Percentiles rank a stretch among this genome's conserved stretches.
Evolutionary conservation across 768 basidiomycete species (phyloP).

Genomic region (Tubosaeta sp.): DNA sequence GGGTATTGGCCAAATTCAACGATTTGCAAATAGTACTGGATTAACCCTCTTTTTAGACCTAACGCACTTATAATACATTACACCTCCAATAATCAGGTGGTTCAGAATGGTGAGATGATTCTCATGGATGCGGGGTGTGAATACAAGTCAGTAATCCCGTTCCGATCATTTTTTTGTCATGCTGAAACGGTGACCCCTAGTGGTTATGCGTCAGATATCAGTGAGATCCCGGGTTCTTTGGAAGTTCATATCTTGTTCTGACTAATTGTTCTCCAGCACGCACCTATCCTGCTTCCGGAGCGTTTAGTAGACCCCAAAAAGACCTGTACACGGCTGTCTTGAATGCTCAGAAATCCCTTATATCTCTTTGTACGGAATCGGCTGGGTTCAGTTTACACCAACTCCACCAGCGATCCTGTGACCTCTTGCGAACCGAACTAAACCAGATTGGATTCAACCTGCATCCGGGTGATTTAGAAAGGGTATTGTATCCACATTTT

Average conservation of each 20-base stretch:
- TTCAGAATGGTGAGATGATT: conserved; percentile 68
- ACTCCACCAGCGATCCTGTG: conserved; percentile 71
- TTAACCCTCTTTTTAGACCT: conserved; percentile 41
- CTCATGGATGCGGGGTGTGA: conserved; percentile 93
- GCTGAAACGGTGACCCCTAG: conserved; percentile 33
- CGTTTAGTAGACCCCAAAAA: conserved; percentile 71
- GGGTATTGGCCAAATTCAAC: conserved; percentile 47
- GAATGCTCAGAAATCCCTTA: conserved; percentile 63
- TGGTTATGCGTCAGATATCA: conserved; percentile 94
- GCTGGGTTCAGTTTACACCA: conserved; percentile 61
- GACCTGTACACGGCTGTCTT: conserved; percentile 84
- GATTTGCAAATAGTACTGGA: background rate
- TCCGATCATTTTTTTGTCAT: background rate
- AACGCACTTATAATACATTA: conserved; percentile 94
- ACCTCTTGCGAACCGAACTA: conserved; percentile 65
- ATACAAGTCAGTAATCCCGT: conserved; percentile 57
- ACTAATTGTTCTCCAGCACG: conserved; percentile 48
- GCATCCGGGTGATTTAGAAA: conserved; percentile 55
- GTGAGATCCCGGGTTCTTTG: conserved; percentile 37
- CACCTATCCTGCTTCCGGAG: conserved; percentile 83
- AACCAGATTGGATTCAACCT: conserved; percentile 51
- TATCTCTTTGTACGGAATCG: conserved; percentile 55
- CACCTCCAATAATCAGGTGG: conserved; percentile 80
- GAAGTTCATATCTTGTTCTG: background rate
- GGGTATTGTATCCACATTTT: conserved; percentile 85